Conservation (phyloP, 2,329 filamentous ascomycete genomes). For the Zymoseptoria brevis region DNA sequence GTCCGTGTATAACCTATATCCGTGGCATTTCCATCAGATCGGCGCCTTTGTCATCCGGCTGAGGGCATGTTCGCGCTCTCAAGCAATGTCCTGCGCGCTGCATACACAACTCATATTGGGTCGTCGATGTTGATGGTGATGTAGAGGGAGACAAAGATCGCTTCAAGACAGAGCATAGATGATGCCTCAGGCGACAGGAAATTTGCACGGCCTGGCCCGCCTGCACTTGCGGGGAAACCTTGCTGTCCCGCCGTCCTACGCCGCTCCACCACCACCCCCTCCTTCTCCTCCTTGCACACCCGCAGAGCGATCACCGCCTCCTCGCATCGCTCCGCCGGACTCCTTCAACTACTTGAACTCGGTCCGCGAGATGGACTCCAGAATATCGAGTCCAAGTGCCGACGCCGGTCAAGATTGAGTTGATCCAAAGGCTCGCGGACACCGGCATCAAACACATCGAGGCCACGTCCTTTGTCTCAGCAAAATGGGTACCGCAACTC, state of each 20-base stretch:
- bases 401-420: slow-evolving; percentile 41
- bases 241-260: background rate
- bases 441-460: slow-evolving; percentile 46
- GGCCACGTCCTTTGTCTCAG: slow-evolving; percentile 46
- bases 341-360: slow-evolving; percentile 45
- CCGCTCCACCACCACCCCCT: background rate
- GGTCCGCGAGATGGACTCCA: slow-evolving; percentile 47
- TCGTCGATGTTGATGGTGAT: background rate
- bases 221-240: background rate
- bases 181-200: background rate
- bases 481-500: slow-evolving; percentile 48
- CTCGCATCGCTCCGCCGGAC: slow-evolving; percentile 10
- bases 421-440: slow-evolving; percentile 40
- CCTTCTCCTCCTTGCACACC: background rate
- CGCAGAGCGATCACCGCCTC: background rate
- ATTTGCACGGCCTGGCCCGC: background rate
- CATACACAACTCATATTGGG: background rate
- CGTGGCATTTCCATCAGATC: background rate
- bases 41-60: background rate
- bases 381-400: slow-evolving; percentile 44
- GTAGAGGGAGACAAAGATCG: background rate
- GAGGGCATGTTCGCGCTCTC: background rate
- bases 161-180: background rate
- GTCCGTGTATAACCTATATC: background rate
- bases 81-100: background rate